Percentiles rank a stretch among this genome's conserved stretches.
phyloP scores from a whole-genome alignment of 2,329 filamentous ascomycete genomes.

The Monosporascus sp. region DNA sequence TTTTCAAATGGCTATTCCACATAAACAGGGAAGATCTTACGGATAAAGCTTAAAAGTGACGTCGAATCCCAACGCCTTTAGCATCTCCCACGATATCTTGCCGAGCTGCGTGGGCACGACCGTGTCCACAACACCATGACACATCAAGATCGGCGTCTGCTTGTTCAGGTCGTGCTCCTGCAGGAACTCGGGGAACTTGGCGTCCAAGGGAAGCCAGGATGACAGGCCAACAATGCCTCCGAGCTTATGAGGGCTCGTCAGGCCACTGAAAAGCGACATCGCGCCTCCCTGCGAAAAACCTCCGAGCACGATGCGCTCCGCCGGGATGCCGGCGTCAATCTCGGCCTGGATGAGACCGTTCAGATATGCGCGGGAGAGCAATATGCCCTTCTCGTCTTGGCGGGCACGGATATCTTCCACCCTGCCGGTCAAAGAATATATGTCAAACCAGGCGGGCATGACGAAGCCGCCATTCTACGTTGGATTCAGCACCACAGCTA shows the following conservation, averaged over 20 bases:
- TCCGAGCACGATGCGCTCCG: constrained; percentile 78
- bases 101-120: constrained; percentile 69
- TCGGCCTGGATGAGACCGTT: constrained; percentile 75
- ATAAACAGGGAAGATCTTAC: constrained; percentile 41
- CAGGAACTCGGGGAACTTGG: constrained; percentile 55
- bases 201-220: constrained; percentile 68
- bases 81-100: constrained; percentile 56
- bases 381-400: constrained; percentile 65
- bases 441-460: constrained; percentile 89
- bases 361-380: constrained; percentile 68
- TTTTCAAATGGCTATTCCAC: not conserved
- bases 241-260: constrained; percentile 68
- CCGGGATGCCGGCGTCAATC: constrained; percentile 72
- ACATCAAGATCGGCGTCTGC: constrained; percentile 82
- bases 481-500: not conserved
- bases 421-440: constrained; percentile 34
- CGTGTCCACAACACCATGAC: constrained; percentile 73
- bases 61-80: constrained; percentile 66
- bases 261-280: constrained; percentile 74
- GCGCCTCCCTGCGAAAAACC: constrained; percentile 86
- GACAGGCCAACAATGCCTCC: constrained; percentile 86
- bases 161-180: constrained; percentile 57
- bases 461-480: constrained; percentile 64
- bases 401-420: constrained; percentile 24
- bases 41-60: constrained; percentile 72